These are phyloP conservation scores for Claviceps sp. DNA, from an alignment of 2,329 filamentous ascomycete genomes.

Conservation along the genomic window DNA sequence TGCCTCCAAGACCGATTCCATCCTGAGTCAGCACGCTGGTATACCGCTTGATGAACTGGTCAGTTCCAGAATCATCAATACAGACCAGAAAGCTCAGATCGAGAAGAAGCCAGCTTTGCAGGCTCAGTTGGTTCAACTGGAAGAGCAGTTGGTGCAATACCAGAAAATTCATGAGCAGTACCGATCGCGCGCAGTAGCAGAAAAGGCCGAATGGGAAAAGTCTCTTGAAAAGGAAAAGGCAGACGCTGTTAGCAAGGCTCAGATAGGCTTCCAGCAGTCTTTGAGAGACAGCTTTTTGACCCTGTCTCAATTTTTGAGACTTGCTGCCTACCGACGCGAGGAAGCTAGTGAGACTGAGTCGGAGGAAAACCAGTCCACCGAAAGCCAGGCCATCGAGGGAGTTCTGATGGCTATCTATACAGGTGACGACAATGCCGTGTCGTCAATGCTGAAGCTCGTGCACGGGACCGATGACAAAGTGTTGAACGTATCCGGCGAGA, in stretches of 20 bases:
- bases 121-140: slow-evolving; percentile 52
- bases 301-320: slow-evolving; percentile 66
- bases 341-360: slow-evolving; percentile 51
- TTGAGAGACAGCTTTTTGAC: slow-evolving; percentile 54
- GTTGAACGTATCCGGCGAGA: slow-evolving; percentile 48
- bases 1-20: slow-evolving; percentile 56
- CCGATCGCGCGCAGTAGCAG: slow-evolving; percentile 42
- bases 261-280: slow-evolving; percentile 37
- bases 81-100: slow-evolving; percentile 65
- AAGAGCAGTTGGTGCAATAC: slow-evolving; percentile 62
- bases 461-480: slow-evolving; percentile 57
- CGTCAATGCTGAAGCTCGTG: slow-evolving; percentile 64
- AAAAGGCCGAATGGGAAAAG: slow-evolving; percentile 49
- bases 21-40: slow-evolving; percentile 55
- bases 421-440: slow-evolving; percentile 61
- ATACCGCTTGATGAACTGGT: slow-evolving; percentile 65
- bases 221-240: slow-evolving; percentile 41
- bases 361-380: slow-evolving; percentile 63
- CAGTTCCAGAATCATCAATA: slow-evolving; percentile 58
- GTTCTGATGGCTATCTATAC: slow-evolving; percentile 67
- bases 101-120: slow-evolving; percentile 64
- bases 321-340: slow-evolving; percentile 62
- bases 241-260: slow-evolving; percentile 36
- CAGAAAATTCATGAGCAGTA: slow-evolving; percentile 66
- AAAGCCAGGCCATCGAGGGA: slow-evolving; percentile 71